Evolutionary conservation across 352 stramenopile species (phyloP), one percentile per base, ranked within the genome.

Genomic region (Pythium pyrilobum): DNA sequence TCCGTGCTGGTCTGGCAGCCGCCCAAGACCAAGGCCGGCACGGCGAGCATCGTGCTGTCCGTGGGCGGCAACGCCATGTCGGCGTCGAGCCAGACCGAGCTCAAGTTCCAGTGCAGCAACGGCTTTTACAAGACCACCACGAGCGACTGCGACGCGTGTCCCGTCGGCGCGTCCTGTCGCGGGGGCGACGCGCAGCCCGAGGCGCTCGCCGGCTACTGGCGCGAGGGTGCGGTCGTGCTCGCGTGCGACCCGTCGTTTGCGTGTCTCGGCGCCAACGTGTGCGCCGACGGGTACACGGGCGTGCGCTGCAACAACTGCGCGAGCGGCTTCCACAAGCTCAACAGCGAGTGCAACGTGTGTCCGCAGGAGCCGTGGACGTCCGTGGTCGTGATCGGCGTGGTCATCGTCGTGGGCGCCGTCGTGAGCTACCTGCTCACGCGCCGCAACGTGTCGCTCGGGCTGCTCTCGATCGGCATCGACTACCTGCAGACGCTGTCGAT

Each of bases 401-500:
- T 74, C 25, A 72, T 87, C 5, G 33, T 66, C n/a, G 53, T 76
- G 8, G 74, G 67, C 21, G 66, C 60, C 0, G 59, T 82, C n/a
- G 61, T 88, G 28, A 81, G 67, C 28, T 84, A 79, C 52, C 20
- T 86, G 23, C 66, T 88, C 10, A 83, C 64, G 6, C 69, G 68
- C 28, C 81, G 81, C 33, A 73, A 78, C 42, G 72, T 91, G 37
- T 87, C 74, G 52, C 65, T 92, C 5, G 79, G 76, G 2, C 56
- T 94, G 9, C 38, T 96, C 4, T 85, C 77, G 1, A 92, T 95
- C 39, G 84, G 78, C 20, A 74, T 94, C 24, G 85, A 95, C 57
- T 95, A 92, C 74, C 80, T 92, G 34, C 85, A 96, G 64, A 88
- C 90, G 18, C 60, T 96, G 2, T 79, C 80, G 9, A 84, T 96